Evolutionary conservation across 108 stramenopile species (phyloP), one percentile per base, ranked within the genome.

Genomic region (Fragilaria crotonensis): DNA sequence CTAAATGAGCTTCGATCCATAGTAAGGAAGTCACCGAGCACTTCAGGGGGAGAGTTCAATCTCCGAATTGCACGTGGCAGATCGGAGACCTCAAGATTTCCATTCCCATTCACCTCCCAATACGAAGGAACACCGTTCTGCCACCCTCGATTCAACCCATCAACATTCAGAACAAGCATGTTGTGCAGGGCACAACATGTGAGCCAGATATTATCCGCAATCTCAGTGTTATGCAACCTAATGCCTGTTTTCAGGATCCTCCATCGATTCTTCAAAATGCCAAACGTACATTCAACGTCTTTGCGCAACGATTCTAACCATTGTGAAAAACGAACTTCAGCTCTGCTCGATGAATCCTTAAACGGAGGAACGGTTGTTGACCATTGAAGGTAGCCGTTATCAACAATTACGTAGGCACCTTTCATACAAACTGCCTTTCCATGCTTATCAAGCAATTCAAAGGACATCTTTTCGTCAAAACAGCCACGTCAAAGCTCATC

Each of bases 241-340:
- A 63, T 30, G 4, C 61, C 69, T 20, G 41, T 47, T 21, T 67
- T 63, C 50, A 59, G 52, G 33, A 66, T 65, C 20, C 25, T 30
- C 30, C 57, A 60, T 44, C 59, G 52, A 1, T 11, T 58, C 59
- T 66, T 76, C 30, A 71, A 47, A 45, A 75, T 75, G 1, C 71
- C 71, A 56, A 77, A 68, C 1, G 60, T 54, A 52, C 79, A 78
- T 57, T 78, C 77, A 20, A 74, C 69, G 64, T 74, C 73, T 31
- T 78, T 78, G 1, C 73, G 45, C 22, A 74, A 20, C 47, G 73
- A 71, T 59, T 78, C 77, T 3, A 74, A 4, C 20, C 59, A 61
- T 11, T 41, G 36, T 41, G 36, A 41, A 41, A 41, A 41, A 14
- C 14, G 7, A 14, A 41, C 14, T 41, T 41, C 36, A 41, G 7